These are phyloP conservation scores for Pseudozyma sp. DNA, from an alignment of 1,284 basidiomycete species.

Conservation along the genomic window DNA sequence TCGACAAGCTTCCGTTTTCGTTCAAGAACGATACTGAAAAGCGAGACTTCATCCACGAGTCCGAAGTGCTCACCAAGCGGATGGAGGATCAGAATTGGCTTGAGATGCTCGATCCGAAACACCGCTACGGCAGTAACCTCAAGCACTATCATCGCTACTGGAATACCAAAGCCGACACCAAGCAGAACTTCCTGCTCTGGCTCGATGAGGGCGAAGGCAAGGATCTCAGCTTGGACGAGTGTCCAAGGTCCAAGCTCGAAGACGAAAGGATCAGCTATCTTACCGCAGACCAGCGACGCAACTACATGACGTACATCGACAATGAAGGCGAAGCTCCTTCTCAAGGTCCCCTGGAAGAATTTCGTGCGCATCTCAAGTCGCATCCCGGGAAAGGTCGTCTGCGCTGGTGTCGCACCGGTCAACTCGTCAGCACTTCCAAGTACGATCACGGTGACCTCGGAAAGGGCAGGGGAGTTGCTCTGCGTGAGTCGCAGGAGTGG, in stretches of 20 bases:
- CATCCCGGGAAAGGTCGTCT: constrained; percentile 72
- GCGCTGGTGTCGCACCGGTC: constrained; percentile 77
- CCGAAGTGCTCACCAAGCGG: constrained; percentile 39
- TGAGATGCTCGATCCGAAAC: constrained; percentile 51
- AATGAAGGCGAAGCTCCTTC: constrained; percentile 57
- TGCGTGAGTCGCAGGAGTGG: constrained; percentile 40
- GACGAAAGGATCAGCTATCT: constrained; percentile 71
- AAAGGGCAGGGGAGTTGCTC: constrained; percentile 60
- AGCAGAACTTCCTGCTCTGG: constrained; percentile 71
- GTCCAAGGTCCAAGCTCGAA: constrained; percentile 77
- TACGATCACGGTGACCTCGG: constrained; percentile 57
- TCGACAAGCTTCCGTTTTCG: constrained; percentile 43
- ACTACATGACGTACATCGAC: constrained; percentile 76
- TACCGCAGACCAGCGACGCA: constrained; percentile 75
- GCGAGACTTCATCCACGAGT: constrained; percentile 34
- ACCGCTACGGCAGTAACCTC: constrained; percentile 57
- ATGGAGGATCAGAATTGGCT: constrained; percentile 54
- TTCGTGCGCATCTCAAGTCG: constrained; percentile 19
- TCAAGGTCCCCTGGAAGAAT: constrained; percentile 5
- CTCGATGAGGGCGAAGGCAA: constrained; percentile 79
- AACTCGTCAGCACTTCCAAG: constrained; percentile 71
- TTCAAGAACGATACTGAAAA: constrained; percentile 39
- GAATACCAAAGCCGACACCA: constrained; percentile 38
- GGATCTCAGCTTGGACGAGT: constrained; percentile 75
- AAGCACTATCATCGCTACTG: constrained; percentile 55